Conservation (phyloP, 2,329 filamentous ascomycete species). For the Cyphellophora attinorum region DNA sequence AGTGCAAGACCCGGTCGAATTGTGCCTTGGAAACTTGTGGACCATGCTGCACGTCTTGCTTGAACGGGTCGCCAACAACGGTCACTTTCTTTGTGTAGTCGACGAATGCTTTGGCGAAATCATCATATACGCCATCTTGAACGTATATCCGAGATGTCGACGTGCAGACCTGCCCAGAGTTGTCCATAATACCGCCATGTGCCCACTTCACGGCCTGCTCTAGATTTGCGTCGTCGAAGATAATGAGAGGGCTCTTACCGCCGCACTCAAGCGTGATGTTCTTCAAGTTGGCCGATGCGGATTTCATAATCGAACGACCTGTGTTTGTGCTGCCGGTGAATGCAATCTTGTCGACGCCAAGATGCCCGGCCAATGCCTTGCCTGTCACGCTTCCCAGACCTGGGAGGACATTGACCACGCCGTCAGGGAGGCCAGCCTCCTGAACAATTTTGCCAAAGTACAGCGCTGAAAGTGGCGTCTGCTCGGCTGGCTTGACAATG, state of each 20-base stretch:
- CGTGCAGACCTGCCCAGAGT: constrained; percentile 57
- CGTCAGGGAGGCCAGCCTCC: constrained; percentile 29
- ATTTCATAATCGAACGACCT: constrained; percentile 29
- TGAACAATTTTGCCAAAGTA: constrained; percentile 21
- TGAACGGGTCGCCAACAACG: constrained; percentile 61
- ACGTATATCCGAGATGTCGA: constrained; percentile 58
- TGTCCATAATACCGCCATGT: constrained; percentile 46
- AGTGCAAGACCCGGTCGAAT: constrained; percentile 60
- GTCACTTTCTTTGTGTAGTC: constrained; percentile 46
- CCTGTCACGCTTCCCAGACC: constrained; percentile 21
- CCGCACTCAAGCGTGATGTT: constrained; percentile 56
- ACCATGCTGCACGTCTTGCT: constrained; percentile 61
- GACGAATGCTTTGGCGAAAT: constrained; percentile 55
- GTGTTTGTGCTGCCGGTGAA: constrained; percentile 28
- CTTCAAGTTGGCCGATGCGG: constrained; percentile 36
- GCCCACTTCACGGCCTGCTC: constrained; percentile 62
- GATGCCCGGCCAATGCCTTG: constrained; percentile 25
- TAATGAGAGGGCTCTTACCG: constrained; percentile 54
- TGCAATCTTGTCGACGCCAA: constrained; percentile 28
- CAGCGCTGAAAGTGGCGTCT: constrained; percentile 50
- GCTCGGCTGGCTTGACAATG: constrained; percentile 51
- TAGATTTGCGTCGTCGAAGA: constrained; percentile 57
- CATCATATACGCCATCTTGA: constrained; percentile 50
- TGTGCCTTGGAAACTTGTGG: constrained; percentile 64
- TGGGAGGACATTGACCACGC: constrained; percentile 26